Evolutionary conservation across 2,329 filamentous ascomycete species (phyloP).

Genomic region (Aspergillus puulaauensis): DNA sequence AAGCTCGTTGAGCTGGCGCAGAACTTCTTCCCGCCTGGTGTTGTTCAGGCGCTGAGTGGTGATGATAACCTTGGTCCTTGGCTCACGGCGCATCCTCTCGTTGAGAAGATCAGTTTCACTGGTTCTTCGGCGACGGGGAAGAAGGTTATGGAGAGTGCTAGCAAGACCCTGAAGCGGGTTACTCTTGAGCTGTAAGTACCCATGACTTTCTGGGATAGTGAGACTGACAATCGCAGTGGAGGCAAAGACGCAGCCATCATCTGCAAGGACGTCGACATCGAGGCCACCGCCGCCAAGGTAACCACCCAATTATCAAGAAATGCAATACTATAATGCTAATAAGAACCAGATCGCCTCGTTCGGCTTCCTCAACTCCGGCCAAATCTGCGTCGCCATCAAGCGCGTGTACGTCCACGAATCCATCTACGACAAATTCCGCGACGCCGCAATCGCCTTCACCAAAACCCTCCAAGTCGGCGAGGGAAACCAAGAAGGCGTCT

Average conservation of each 20-base stretch:
- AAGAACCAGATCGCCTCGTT: constrained; percentile 41
- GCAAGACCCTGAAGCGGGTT: constrained; percentile 54
- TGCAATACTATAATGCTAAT: background rate
- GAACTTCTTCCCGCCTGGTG: constrained; percentile 53
- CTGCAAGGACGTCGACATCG: constrained; percentile 54
- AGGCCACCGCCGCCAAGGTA: constrained; percentile 42
- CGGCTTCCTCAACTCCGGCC: constrained; percentile 55
- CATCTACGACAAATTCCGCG: constrained; percentile 58
- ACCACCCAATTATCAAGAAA: background rate
- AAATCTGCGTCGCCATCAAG: constrained; percentile 59
- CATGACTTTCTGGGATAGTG: background rate
- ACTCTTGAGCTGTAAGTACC: constrained; percentile 46
- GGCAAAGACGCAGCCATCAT: constrained; percentile 59
- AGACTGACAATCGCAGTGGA: constrained; percentile 27
- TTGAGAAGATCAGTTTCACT: constrained; percentile 61
- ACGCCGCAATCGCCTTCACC: constrained; percentile 47
- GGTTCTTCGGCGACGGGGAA: constrained; percentile 55
- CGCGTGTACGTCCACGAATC: constrained; percentile 61
- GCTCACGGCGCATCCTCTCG: constrained; percentile 54
- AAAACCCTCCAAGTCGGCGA: constrained; percentile 42
- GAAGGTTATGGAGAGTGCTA: constrained; percentile 51
- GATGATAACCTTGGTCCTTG: constrained; percentile 54
- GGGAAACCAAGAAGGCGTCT: constrained; percentile 43
- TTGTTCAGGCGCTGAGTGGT: constrained; percentile 57
- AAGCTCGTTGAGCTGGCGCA: constrained; percentile 54